phyloP scores from a whole-genome alignment of 768 basidiomycete species.

The Agaricus sinodeliciosus region DNA sequence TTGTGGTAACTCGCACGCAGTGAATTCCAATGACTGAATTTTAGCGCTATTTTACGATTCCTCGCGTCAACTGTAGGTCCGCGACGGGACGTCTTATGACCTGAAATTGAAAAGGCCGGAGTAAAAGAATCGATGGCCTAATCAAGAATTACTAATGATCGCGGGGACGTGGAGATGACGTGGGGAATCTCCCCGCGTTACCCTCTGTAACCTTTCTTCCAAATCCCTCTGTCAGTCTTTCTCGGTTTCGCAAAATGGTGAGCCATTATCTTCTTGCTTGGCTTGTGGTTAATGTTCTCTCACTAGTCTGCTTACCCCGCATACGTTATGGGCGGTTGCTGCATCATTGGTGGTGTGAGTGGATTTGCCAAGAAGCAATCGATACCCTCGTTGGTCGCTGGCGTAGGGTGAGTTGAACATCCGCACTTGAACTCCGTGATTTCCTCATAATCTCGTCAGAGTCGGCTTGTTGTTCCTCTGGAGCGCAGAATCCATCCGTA shows the following conservation, averaged over 20 bases:
- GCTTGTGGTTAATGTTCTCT: too few relatives aligned
- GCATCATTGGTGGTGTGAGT: conserved; percentile 69
- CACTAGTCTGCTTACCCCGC: conserved; percentile 75
- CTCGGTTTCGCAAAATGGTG: conserved; percentile 1
- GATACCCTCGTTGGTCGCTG: conserved; percentile 78
- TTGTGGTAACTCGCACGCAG: too few relatives aligned
- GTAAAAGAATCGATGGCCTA: too few relatives aligned
- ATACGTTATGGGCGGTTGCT: conserved; percentile 68
- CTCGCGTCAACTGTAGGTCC: too few relatives aligned
- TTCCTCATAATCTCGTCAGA: conserved; percentile 26
- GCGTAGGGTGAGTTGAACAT: conserved; percentile 51
- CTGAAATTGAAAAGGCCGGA: too few relatives aligned
- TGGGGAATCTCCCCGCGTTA: too few relatives aligned
- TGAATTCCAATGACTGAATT: too few relatives aligned
- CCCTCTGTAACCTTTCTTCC: background rate
- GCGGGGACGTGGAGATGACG: too few relatives aligned
- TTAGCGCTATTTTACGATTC: too few relatives aligned
- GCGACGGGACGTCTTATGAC: too few relatives aligned
- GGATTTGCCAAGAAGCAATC: conserved; percentile 70
- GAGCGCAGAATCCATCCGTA: conserved; percentile 72
- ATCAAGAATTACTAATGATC: too few relatives aligned
- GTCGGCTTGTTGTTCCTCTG: conserved; percentile 77
- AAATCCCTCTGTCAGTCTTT: background rate
- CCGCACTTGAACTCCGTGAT: background rate
- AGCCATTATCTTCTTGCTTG: background rate